Evolutionary conservation across 2,329 filamentous ascomycete genomes (phyloP).

Genomic region (Aspergillus sp.): DNA sequence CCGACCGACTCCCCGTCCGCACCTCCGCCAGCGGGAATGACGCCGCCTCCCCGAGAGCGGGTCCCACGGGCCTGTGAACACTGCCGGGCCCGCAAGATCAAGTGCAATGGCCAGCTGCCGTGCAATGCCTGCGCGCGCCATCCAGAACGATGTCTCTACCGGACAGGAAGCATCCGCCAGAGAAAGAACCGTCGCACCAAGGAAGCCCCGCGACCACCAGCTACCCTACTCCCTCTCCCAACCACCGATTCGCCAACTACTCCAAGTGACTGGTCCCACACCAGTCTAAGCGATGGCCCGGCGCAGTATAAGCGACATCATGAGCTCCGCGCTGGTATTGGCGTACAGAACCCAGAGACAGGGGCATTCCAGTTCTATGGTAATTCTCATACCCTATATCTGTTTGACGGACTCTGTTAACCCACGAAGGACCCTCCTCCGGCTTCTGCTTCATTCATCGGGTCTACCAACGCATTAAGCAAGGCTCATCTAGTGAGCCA

Average conservation of each 20-base stretch:
- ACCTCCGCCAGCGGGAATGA: not conserved
- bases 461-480: conserved; percentile 19
- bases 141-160: conserved; percentile 12
- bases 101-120: conserved; percentile 17
- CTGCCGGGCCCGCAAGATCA: conserved; percentile 18
- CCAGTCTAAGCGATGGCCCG: conserved; percentile 12
- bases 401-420: not conserved
- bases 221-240: conserved; percentile 12
- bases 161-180: conserved; percentile 14
- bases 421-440: conserved; percentile 18
- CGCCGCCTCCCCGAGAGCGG: conserved; percentile 9
- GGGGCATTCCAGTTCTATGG: conserved; percentile 22
- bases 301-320: conserved; percentile 18
- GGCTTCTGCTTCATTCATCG: conserved; percentile 20
- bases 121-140: conserved; percentile 15
- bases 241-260: conserved; percentile 5
- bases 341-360: conserved; percentile 14
- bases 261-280: not conserved
- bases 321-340: conserved; percentile 20
- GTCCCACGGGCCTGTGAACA: conserved; percentile 18
- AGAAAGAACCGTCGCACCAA: conserved; percentile 11
- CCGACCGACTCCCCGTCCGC: not conserved
- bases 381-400: not conserved
- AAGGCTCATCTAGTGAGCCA: conserved; percentile 6
- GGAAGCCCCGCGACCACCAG: conserved; percentile 7